phyloP scores from a whole-genome alignment of 2,329 filamentous ascomycete genomes.

The Xylariaceae sp. region DNA sequence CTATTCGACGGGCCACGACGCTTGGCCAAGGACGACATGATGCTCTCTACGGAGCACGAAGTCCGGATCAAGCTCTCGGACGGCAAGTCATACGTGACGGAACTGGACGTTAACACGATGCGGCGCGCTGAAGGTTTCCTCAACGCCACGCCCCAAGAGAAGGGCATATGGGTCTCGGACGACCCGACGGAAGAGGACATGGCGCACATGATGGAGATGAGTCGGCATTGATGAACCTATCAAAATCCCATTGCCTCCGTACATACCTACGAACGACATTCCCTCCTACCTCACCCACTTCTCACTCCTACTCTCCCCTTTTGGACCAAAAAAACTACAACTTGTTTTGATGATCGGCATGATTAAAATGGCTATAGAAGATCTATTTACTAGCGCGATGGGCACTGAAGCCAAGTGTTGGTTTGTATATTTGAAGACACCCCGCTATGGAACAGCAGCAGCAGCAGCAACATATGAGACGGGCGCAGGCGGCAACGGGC shows the following conservation, averaged over 20 bases:
- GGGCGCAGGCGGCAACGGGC: conserved; percentile 6
- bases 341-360: conserved; percentile 15
- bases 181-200: conserved; percentile 60
- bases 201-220: conserved; percentile 53
- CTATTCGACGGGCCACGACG: conserved; percentile 85
- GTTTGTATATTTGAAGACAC: conserved; percentile 13
- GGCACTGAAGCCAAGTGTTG: conserved; percentile 7
- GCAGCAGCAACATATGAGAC: too few species aligned
- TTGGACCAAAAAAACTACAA: background rate
- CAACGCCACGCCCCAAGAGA: conserved; percentile 75
- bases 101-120: conserved; percentile 86
- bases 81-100: conserved; percentile 77
- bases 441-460: conserved; percentile 11
- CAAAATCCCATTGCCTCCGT: background rate
- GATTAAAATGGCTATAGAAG: conserved; percentile 19
- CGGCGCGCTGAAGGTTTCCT: conserved; percentile 82
- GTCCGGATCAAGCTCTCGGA: conserved; percentile 77
- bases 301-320: background rate
- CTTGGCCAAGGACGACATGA: conserved; percentile 97
- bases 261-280: background rate
- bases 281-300: background rate
- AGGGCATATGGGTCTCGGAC: conserved; percentile 75
- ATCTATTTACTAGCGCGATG: conserved; percentile 5
- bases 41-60: conserved; percentile 92
- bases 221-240: conserved; percentile 26